Percentiles rank a stretch among this genome's conserved stretches.
phyloP scores from a whole-genome alignment of 2,329 filamentous ascomycete genomes.

The Hypoxylon sp. region DNA sequence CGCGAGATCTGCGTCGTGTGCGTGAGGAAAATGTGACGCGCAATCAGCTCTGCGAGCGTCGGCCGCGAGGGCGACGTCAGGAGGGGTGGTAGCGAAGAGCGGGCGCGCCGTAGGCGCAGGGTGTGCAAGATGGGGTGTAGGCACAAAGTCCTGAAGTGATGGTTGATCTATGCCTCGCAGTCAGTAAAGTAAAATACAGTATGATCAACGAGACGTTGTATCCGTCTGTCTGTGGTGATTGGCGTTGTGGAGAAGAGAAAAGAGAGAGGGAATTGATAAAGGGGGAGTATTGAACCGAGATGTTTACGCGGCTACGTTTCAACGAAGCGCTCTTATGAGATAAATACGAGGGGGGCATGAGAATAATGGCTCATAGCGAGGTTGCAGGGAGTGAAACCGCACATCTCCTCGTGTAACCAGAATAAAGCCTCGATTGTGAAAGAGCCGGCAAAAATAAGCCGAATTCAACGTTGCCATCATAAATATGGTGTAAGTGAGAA shows the following conservation, averaged over 20 bases:
- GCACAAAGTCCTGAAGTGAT: slow-evolving; percentile 73
- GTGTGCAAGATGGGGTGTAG: slow-evolving; percentile 76
- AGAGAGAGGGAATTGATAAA: slow-evolving; percentile 2
- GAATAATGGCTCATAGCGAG: slow-evolving; percentile 35
- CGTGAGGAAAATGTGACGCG: slow-evolving; percentile 76
- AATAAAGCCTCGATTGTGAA: slow-evolving; percentile 26
- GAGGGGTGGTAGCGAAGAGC: slow-evolving; percentile 67
- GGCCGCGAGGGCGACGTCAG: slow-evolving; percentile 72
- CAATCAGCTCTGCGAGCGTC: slow-evolving; percentile 72
- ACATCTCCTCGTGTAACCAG: slow-evolving; percentile 16
- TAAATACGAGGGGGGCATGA: slow-evolving; percentile 23
- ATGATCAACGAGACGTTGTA: slow-evolving; percentile 28
- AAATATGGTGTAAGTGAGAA: slow-evolving; percentile 27
- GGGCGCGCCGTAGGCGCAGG: slow-evolving; percentile 71
- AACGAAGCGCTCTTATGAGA: slow-evolving; percentile 24
- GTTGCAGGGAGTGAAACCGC: slow-evolving; percentile 36
- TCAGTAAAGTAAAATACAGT: slow-evolving; percentile 36
- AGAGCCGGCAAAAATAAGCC: slow-evolving; percentile 14
- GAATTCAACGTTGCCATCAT: slow-evolving; percentile 21
- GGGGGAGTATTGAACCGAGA: slow-evolving; percentile 33
- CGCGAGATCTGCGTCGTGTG: slow-evolving; percentile 76
- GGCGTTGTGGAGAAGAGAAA: slow-evolving; percentile 20
- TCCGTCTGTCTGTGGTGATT: slow-evolving; percentile 5
- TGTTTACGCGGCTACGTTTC: slow-evolving; percentile 26
- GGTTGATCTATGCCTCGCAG: slow-evolving; percentile 66